Conservation (phyloP, 148 eudicot genomes). For the Gaultheria prostrata region DNA sequence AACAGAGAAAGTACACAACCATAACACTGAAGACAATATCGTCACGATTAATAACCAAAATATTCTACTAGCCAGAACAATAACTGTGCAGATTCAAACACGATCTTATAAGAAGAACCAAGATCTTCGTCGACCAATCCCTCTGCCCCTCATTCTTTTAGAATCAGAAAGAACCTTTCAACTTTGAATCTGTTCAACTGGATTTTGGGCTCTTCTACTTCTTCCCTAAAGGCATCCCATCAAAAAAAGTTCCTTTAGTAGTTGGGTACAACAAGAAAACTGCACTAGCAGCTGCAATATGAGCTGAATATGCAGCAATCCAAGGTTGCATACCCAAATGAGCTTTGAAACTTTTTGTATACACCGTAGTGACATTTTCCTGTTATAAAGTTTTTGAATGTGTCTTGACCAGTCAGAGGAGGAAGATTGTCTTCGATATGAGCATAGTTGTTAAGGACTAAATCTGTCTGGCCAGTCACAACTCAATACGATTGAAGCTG, state of each 20-base stretch:
- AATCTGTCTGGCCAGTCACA: neutral
- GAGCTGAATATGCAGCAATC: neutral
- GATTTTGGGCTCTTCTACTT: neutral
- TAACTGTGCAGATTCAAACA: neutral
- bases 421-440: neutral
- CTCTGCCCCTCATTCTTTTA: neutral
- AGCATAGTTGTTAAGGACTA: neutral
- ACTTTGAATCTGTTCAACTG: neutral
- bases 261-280: neutral
- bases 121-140: neutral
- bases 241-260: neutral
- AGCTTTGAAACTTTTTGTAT: neutral
- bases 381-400: neutral
- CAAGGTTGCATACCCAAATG: neutral
- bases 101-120: neutral
- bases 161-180: neutral
- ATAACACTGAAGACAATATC: neutral
- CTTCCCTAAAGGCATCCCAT: neutral
- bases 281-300: neutral
- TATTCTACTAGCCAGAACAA: neutral
- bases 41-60: neutral
- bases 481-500: neutral
- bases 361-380: neutral
- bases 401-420: neutral
- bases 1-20: neutral